phyloP scores from a whole-genome alignment of 225 moss, liverwort and hornwort genomes.

The Antitrichia curtipendula region DNA sequence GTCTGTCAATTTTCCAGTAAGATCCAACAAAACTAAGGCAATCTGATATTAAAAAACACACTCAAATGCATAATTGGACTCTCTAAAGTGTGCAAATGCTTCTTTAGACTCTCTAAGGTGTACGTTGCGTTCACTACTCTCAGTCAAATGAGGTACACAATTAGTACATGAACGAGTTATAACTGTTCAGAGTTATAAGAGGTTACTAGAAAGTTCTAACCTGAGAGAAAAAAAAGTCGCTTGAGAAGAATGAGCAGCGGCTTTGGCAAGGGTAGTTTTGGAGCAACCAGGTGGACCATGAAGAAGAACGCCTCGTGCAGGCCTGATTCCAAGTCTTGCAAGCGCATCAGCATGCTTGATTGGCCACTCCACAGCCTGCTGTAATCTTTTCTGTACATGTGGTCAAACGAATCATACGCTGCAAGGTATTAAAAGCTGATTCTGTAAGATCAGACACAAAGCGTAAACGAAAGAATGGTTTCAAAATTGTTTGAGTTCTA shows the following conservation, averaged over 20 bases:
- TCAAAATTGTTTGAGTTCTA: neutral
- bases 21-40: neutral
- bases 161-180: neutral
- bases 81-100: neutral
- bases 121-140: neutral
- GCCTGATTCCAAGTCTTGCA: constrained; percentile 72
- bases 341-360: constrained; percentile 81
- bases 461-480: neutral
- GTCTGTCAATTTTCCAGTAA: neutral
- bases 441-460: neutral
- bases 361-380: constrained; percentile 93
- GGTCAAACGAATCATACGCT: neutral
- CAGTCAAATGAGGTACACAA: neutral
- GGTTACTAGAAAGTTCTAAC: constrained; percentile 8
- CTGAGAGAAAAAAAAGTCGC: constrained; percentile 87
- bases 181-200: neutral
- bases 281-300: constrained; percentile 97
- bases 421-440: neutral
- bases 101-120: neutral
- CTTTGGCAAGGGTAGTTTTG: constrained; percentile 90
- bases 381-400: constrained; percentile 60
- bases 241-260: constrained; percentile 90
- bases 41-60: neutral
- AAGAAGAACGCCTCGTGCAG: constrained; percentile 88
- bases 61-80: neutral